A percentile compares a stretch with the other conserved stretches of the same genome.
phyloP scores from a whole-genome alignment of 345 rosid genomes.

The Tarenaya hassleriana region DNA sequence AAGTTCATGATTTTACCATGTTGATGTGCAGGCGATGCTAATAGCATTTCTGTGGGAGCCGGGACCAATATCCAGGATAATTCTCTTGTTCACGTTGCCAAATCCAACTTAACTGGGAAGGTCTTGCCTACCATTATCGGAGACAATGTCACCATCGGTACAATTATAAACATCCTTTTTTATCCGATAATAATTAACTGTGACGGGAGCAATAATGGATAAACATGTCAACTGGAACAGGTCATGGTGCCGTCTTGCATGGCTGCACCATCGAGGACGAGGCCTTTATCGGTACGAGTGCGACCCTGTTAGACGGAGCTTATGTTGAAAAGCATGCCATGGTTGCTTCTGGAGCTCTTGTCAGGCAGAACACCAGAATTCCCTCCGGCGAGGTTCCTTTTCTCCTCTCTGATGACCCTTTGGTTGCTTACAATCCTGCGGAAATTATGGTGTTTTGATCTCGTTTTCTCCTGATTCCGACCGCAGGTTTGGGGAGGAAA shows the following conservation, averaged over 20 bases:
- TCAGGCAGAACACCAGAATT: slow-evolving; percentile 75
- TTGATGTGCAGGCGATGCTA: slow-evolving; percentile 55
- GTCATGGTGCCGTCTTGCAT: slow-evolving; percentile 82
- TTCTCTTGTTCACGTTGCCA: slow-evolving; percentile 77
- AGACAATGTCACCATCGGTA: slow-evolving; percentile 75
- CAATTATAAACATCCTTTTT: neutral
- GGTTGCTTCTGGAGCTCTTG: slow-evolving; percentile 95
- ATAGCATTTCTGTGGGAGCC: slow-evolving; percentile 60
- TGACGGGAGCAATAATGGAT: neutral
- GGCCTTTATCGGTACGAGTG: slow-evolving; percentile 78
- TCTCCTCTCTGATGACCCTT: slow-evolving; percentile 14
- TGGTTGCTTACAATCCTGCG: neutral
- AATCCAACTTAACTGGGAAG: slow-evolving; percentile 72
- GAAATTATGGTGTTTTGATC: neutral
- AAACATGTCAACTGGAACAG: slow-evolving; percentile 39
- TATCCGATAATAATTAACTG: neutral
- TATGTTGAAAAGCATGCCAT: slow-evolving; percentile 84
- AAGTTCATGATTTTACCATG: neutral
- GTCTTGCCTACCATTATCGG: slow-evolving; percentile 74
- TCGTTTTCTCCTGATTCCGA: neutral
- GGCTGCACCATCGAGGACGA: slow-evolving; percentile 88
- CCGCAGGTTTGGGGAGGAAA: slow-evolving; percentile 89
- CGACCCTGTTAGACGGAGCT: slow-evolving; percentile 77
- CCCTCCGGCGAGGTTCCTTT: slow-evolving; percentile 72
- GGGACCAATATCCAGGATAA: slow-evolving; percentile 83